phyloP scores from a whole-genome alignment of 2,329 filamentous ascomycete species.

The Colletotrichum liaoningense region DNA sequence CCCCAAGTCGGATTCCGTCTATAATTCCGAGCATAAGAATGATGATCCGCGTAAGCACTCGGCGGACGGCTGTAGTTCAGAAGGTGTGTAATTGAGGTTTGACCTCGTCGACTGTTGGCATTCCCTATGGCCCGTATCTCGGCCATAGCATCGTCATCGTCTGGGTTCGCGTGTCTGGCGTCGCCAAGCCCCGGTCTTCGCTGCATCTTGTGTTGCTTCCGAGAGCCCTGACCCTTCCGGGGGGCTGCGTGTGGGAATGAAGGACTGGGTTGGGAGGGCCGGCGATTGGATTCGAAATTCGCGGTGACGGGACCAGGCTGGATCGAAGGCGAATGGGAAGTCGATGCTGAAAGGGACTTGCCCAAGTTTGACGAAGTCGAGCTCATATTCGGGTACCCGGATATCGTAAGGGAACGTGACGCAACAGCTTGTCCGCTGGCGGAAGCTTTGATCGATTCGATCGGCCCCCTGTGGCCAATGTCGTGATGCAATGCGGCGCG shows the following conservation, averaged over 20 bases:
- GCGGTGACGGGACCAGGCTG: conserved; percentile 56
- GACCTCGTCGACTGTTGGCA: conserved; percentile 80
- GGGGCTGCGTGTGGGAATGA: conserved; percentile 58
- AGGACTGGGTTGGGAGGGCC: conserved; percentile 52
- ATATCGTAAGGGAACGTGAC: neutral
- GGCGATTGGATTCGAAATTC: conserved; percentile 63
- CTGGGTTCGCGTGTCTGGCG: conserved; percentile 51
- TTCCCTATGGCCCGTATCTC: conserved; percentile 75
- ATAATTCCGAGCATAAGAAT: conserved; percentile 65
- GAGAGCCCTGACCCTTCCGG: conserved; percentile 80
- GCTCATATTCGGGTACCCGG: conserved; percentile 38
- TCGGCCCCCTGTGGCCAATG: neutral
- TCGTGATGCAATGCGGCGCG: conserved; percentile 26
- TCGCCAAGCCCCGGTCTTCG: conserved; percentile 70
- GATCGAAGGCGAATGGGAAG: conserved; percentile 53
- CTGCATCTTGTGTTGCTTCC: conserved; percentile 87
- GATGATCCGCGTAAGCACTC: conserved; percentile 71
- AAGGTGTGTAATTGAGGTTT: conserved; percentile 96
- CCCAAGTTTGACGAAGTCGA: conserved; percentile 53
- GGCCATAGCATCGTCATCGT: conserved; percentile 89
- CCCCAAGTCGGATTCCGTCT: conserved; percentile 85
- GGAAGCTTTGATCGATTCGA: conserved; percentile 11
- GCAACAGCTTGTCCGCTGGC: conserved; percentile 2
- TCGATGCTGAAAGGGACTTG: conserved; percentile 62
- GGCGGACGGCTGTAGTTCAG: conserved; percentile 90